phyloP scores from a whole-genome alignment of 345 rosid species.

The Arabidopsis suecica region DNA sequence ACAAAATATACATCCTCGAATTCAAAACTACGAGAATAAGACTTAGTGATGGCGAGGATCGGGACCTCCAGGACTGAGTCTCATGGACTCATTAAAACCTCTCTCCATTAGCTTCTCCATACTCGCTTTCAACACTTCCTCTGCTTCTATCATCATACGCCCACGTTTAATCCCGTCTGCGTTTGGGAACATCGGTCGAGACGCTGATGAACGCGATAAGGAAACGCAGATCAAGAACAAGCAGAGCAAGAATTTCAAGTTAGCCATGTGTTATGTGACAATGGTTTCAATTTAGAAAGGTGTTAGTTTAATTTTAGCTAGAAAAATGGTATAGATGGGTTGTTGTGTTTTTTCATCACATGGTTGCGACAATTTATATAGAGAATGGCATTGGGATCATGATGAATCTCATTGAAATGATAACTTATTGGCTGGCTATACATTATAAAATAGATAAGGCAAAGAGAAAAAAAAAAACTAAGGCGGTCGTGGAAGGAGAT shows the following conservation, averaged over 20 bases:
- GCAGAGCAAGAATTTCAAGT: slow-evolving; percentile 36
- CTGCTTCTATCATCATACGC: slow-evolving; percentile 52
- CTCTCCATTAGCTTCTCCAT: slow-evolving; percentile 49
- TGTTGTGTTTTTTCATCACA: slow-evolving; percentile 17
- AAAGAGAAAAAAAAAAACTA: not conserved
- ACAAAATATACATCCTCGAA: slow-evolving; percentile 18
- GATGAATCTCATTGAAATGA: slow-evolving; percentile 17
- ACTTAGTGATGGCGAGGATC: slow-evolving; percentile 67
- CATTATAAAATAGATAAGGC: not conserved
- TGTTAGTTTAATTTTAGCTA: not conserved
- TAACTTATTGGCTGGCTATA: not conserved
- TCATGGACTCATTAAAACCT: slow-evolving; percentile 44
- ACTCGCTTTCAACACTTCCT: slow-evolving; percentile 53
- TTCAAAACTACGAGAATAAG: not conserved
- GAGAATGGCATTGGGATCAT: slow-evolving; percentile 37
- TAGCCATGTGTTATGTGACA: slow-evolving; percentile 38
- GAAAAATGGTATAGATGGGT: not conserved
- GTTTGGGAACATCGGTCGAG: slow-evolving; percentile 40
- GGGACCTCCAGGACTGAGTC: slow-evolving; percentile 76
- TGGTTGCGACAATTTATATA: slow-evolving; percentile 36
- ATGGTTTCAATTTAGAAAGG: slow-evolving; percentile 12
- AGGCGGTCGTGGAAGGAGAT: slow-evolving; percentile 28
- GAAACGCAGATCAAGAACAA: slow-evolving; percentile 46
- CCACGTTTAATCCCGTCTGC: slow-evolving; percentile 27
- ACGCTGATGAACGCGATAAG: slow-evolving; percentile 38